Conservation (phyloP, 2,329 filamentous ascomycete species). For the Ophiostoma himal-ulmi region DNA sequence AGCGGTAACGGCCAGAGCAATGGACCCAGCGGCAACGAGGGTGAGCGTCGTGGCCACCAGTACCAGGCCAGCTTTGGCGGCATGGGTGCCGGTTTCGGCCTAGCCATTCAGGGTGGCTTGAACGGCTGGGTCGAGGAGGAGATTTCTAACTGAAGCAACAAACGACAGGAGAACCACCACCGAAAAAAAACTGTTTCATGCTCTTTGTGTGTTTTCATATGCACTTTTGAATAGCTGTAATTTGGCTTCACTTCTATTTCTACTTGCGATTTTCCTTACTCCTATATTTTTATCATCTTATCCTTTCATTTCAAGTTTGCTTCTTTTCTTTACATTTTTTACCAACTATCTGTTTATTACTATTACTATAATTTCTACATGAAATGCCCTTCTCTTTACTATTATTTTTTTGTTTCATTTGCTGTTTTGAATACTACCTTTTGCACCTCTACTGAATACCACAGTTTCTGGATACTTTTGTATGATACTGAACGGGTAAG, state of each 20-base stretch:
- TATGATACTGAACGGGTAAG: neutral
- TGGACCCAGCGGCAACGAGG: constrained; percentile 38
- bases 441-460: neutral
- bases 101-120: constrained; percentile 58
- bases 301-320: neutral
- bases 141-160: constrained; percentile 48
- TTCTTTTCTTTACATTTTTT: constrained; percentile 10
- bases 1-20: constrained; percentile 45
- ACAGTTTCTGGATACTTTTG: neutral
- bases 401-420: constrained; percentile 13
- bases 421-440: neutral
- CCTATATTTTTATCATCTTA: neutral
- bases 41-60: constrained; percentile 58
- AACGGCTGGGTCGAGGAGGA: constrained; percentile 66
- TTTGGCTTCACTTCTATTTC: constrained; percentile 26
- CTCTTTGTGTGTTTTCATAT: neutral
- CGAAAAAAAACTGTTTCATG: neutral
- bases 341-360: neutral
- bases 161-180: neutral
- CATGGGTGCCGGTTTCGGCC: constrained; percentile 52
- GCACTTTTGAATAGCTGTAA: constrained; percentile 35
- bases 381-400: neutral
- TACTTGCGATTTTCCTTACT: constrained; percentile 15
- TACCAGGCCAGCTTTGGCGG: constrained; percentile 60
- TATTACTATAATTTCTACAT: constrained; percentile 2